Evolutionary conservation across 23 red algal genomes (phyloP), one percentile per base, ranked within the genome.

Genomic region (Gracilaria domingensis): DNA sequence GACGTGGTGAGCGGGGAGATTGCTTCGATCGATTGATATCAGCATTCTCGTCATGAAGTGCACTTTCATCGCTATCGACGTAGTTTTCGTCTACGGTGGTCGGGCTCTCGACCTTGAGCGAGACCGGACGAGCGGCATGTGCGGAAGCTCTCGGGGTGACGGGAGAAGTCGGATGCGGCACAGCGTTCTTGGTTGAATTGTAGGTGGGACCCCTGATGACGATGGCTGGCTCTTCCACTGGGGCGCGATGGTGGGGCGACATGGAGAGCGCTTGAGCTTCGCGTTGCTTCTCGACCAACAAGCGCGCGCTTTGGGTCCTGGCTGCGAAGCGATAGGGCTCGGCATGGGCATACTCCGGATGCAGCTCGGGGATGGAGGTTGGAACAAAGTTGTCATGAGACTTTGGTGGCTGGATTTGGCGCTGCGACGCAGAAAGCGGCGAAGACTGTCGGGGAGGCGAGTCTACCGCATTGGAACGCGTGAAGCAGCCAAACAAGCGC

Each of bases 301-400:
- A 21, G 60, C 89, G 89, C 7, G 89, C 89, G 36, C 69, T 79
- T 8, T 83, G 76, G 17, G 89, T 92, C 36, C 89, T 58, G 13
- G 89, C 79, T 12, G 80, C 67, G 67, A 92, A 92, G 64, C 80
- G 70, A 56, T 92, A 92, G 8, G 89, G 89, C 40, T 92, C 89
- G 20, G 89, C 48, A 65, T 92, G 89, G 3, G 89, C 89, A 69
- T 92, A 92, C 25, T 92, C 89, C 14, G 89, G 89, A 37, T 92
- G 89, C 28, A 92, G 80, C 35, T 92, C 89, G 11, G 89, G 79
- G 79, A 92, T 78, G 53, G 89, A 92, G 53, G 89, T 60, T 23
- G 89, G 89, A 4, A 77, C 72, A 33, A 77, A 77, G 72, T n/a
- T 50, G 72, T 51, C 45, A 23, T 25, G 38, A 1, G 64, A 32